A percentile compares a stretch with the other conserved stretches of the same genome.
Conservation (phyloP, 768 basidiomycete species). For the Suillus discolor region DNA sequence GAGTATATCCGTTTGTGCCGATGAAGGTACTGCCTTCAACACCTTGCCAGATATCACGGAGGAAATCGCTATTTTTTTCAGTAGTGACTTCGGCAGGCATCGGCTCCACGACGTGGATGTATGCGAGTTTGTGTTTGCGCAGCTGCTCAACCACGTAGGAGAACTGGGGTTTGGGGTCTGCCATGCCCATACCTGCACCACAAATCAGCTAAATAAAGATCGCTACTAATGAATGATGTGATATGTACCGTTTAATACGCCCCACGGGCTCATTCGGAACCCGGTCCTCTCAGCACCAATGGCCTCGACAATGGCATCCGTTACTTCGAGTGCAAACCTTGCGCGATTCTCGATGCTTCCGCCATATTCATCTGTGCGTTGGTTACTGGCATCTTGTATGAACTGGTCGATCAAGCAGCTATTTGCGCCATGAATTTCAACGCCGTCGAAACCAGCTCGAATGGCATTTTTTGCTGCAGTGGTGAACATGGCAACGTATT, state of each 20-base stretch:
- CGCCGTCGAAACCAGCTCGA: conserved; percentile 42
- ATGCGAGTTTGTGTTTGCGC: conserved; percentile 43
- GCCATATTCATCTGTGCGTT: too few species aligned
- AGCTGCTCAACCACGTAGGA: conserved; percentile 48
- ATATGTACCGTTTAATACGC: conserved; percentile 33
- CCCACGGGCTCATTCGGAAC: conserved; percentile 63
- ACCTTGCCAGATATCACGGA: conserved; percentile 45
- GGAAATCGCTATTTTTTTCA: conserved; percentile 41
- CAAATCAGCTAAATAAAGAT: conserved; percentile 6
- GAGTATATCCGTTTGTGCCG: conserved; percentile 28
- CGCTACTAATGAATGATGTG: background rate
- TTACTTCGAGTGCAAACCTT: too few species aligned
- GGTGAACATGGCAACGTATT: conserved; percentile 30
- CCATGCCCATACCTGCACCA: conserved; percentile 51
- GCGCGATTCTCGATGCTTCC: too few species aligned
- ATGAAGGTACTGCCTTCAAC: conserved; percentile 39
- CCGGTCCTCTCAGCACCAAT: conserved; percentile 58
- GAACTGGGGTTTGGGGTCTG: conserved; percentile 32
- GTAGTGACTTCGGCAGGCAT: conserved; percentile 19
- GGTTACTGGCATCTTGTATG: too few species aligned
- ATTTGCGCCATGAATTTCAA: too few species aligned
- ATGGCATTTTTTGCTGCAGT: conserved; percentile 38
- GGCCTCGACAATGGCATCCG: conserved; percentile 43
- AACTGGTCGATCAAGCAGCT: too few species aligned
- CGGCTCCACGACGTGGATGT: conserved; percentile 54